phyloP scores from a whole-genome alignment of 2,329 filamentous ascomycete species.

The Aspergillus nomiae region DNA sequence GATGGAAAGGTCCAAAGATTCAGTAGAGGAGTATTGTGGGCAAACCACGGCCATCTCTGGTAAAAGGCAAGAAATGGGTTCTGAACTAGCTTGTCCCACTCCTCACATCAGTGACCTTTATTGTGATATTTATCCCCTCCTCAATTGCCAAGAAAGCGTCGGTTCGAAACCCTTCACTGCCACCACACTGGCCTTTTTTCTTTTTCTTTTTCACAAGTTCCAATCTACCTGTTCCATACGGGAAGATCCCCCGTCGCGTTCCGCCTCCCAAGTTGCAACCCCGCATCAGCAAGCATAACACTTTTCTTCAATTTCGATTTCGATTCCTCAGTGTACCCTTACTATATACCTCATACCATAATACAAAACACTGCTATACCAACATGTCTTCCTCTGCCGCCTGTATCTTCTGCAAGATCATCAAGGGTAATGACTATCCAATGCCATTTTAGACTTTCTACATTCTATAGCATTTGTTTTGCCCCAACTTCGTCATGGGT shows the following conservation, averaged over 20 bases:
- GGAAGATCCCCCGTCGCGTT: constrained; percentile 1
- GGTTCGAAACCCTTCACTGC: constrained; percentile 33
- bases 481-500: neutral
- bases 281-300: constrained; percentile 19
- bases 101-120: constrained; percentile 40
- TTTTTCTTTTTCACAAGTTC: constrained; percentile 10
- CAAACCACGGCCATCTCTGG: constrained; percentile 74
- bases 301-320: constrained; percentile 12
- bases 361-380: neutral
- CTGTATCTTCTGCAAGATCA: constrained; percentile 98
- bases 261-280: constrained; percentile 14
- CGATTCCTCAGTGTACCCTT: neutral
- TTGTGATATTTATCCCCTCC: constrained; percentile 13
- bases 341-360: neutral
- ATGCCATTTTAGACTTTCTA: neutral
- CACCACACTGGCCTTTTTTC: constrained; percentile 6
- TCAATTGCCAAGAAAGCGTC: neutral
- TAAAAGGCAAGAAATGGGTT: constrained; percentile 80
- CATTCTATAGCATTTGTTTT: neutral
- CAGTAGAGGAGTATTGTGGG: constrained; percentile 60
- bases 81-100: constrained; percentile 70
- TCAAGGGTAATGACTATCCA: constrained; percentile 68
- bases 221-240: neutral
- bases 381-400: constrained; percentile 50
- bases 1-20: constrained; percentile 59